Conservation (phyloP, 352 stramenopile genomes). For the Bremia lactucae region DNA sequence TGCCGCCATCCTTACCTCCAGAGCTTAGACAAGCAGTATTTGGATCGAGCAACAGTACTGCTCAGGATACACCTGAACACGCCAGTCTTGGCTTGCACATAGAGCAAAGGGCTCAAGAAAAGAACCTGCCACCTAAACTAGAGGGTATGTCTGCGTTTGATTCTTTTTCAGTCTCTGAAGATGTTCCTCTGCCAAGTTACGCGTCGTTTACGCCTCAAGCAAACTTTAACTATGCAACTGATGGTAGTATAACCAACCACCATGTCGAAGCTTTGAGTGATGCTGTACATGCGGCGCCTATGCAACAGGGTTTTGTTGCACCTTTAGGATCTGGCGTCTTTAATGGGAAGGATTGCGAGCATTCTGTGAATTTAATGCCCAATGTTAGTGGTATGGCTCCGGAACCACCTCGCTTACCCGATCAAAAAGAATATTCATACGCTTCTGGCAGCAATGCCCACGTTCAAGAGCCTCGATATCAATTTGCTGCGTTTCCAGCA, state of each 20-base stretch:
- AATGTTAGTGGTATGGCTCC: slow-evolving; percentile 22
- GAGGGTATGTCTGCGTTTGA: slow-evolving; percentile 57
- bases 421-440: slow-evolving; percentile 12
- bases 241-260: slow-evolving; percentile 2
- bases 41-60: slow-evolving; percentile 8
- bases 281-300: slow-evolving; percentile 4
- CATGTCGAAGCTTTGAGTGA: slow-evolving; percentile 2
- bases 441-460: slow-evolving; percentile 19
- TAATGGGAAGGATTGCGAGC: slow-evolving; percentile 22
- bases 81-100: slow-evolving; percentile 6
- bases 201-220: slow-evolving; percentile 11
- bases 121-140: slow-evolving; percentile 9
- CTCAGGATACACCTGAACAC: slow-evolving; percentile 4
- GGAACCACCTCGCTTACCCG: slow-evolving; percentile 6
- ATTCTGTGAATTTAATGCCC: slow-evolving; percentile 34
- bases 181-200: slow-evolving; percentile 23
- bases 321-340: slow-evolving; percentile 4
- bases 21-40: slow-evolving; percentile 63
- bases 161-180: slow-evolving; percentile 23
- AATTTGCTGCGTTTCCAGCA: slow-evolving; percentile 9
- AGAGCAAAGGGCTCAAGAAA: no score
- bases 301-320: slow-evolving; percentile 4
- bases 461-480: slow-evolving; percentile 12
- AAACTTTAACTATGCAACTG: slow-evolving; percentile 15
- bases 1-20: slow-evolving; percentile 57